These are phyloP conservation scores for Cryptococcus sp. DNA, from an alignment of 1,284 basidiomycete genomes.

Conservation along the genomic window DNA sequence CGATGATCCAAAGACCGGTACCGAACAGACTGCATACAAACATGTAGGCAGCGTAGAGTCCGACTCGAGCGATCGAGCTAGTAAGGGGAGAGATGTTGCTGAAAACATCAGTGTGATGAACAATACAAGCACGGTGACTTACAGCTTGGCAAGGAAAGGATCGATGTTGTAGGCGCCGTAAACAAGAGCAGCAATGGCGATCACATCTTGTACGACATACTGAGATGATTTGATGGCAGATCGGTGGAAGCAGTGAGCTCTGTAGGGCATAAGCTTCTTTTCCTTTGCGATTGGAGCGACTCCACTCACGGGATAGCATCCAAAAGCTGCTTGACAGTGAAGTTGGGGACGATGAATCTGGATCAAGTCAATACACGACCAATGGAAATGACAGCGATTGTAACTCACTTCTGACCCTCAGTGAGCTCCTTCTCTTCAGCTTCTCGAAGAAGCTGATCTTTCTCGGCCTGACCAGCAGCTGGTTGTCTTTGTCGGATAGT, in stretches of 20 bases:
- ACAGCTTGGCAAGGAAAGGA: slow-evolving; percentile 43
- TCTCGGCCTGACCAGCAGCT: slow-evolving; percentile 32
- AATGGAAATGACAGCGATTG: slow-evolving; percentile 61
- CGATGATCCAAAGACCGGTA: slow-evolving; percentile 89
- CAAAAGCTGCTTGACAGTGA: slow-evolving; percentile 57
- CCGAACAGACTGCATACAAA: slow-evolving; percentile 80
- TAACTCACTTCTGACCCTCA: slow-evolving; percentile 42
- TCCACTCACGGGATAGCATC: slow-evolving; percentile 72
- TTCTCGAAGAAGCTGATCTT: slow-evolving; percentile 38
- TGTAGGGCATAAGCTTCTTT: slow-evolving; percentile 36
- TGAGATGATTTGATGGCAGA: slow-evolving; percentile 76
- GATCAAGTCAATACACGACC: slow-evolving; percentile 44
- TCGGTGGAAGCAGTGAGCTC: slow-evolving; percentile 87
- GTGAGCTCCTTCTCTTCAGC: slow-evolving; percentile 42
- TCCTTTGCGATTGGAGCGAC: neutral
- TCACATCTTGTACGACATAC: slow-evolving; percentile 75
- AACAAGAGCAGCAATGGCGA: slow-evolving; percentile 65
- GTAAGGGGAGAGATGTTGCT: slow-evolving; percentile 43
- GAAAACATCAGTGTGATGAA: neutral
- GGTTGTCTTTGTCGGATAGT: slow-evolving; percentile 40
- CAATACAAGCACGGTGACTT: slow-evolving; percentile 17
- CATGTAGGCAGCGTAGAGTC: slow-evolving; percentile 76
- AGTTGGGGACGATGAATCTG: slow-evolving; percentile 47
- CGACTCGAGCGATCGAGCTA: slow-evolving; percentile 53
- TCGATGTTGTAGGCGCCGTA: slow-evolving; percentile 69